phyloP scores from a whole-genome alignment of 129 eudicot species.

The Dittrichia graveolens region DNA sequence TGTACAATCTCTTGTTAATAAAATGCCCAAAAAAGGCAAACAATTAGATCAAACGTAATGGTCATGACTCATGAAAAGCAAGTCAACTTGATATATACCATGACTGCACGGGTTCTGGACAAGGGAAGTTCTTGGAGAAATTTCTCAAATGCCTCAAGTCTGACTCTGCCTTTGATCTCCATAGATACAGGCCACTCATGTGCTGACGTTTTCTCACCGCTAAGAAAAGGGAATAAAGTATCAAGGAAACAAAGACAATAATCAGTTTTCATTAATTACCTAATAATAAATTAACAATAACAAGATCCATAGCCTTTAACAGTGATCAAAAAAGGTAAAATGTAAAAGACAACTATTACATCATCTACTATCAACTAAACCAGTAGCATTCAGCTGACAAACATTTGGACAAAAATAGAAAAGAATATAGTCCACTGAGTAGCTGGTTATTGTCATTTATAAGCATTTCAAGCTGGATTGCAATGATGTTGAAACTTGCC shows the following conservation, averaged over 20 bases:
- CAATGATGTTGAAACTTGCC: not conserved
- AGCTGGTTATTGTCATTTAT: not conserved
- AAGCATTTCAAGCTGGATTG: not conserved
- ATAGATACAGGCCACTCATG: constrained; percentile 74
- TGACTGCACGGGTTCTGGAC: constrained; percentile 91
- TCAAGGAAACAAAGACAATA: not conserved
- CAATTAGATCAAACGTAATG: not conserved
- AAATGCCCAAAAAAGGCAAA: not conserved
- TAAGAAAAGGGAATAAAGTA: constrained; percentile 27
- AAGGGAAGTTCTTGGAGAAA: constrained; percentile 81
- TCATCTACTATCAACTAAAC: too few relatives aligned
- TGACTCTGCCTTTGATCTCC: constrained; percentile 88
- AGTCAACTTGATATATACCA: constrained; percentile 46
- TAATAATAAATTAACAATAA: not conserved
- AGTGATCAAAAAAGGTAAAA: too few relatives aligned
- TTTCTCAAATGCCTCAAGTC: constrained; percentile 79
- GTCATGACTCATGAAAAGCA: not conserved
- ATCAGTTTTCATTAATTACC: not conserved
- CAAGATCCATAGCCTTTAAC: too few relatives aligned
- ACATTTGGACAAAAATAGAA: too few relatives aligned
- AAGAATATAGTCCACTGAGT: too few relatives aligned
- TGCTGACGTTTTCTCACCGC: constrained; percentile 82
- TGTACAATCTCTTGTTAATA: constrained; percentile 13
- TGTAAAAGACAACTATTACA: too few relatives aligned
- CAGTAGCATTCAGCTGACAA: too few relatives aligned